Evolutionary conservation across 179 eudicot genomes (phyloP).

Genomic region (Beta corolliflora): DNA sequence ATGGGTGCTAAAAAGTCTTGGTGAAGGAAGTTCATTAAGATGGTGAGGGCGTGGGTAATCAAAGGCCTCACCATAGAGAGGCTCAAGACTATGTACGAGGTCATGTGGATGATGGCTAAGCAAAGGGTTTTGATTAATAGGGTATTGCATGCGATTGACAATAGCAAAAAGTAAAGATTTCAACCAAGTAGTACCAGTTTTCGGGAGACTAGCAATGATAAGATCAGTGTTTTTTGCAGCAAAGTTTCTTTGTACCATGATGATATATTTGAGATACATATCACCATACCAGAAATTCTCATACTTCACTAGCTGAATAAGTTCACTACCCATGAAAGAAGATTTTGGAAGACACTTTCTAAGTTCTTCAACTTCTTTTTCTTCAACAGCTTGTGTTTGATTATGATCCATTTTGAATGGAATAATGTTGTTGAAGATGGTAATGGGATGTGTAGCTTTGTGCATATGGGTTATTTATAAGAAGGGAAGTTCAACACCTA

Average conservation of each 20-base stretch:
- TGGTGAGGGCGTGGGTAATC: constrained; percentile 15
- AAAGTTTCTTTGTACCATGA: constrained; percentile 17
- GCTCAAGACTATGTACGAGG: constrained; percentile 12
- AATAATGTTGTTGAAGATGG: background rate
- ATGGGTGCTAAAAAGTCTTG: constrained; percentile 18
- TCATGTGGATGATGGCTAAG: constrained; percentile 22
- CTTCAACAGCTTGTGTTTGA: background rate
- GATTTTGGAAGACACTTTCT: background rate
- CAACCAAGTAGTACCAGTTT: constrained; percentile 29
- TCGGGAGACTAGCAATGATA: constrained; percentile 23
- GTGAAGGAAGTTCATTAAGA: constrained; percentile 7
- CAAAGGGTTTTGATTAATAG: constrained; percentile 7
- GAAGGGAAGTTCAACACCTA: too few species aligned
- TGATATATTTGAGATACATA: background rate
- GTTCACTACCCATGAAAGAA: background rate
- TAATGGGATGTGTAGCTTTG: background rate
- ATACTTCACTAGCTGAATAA: background rate
- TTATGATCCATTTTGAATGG: background rate
- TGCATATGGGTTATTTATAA: too few species aligned
- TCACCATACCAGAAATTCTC: background rate
- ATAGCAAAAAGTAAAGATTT: constrained; percentile 21
- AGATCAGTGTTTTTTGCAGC: constrained; percentile 17
- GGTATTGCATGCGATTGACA: constrained; percentile 10
- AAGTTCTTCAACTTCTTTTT: background rate
- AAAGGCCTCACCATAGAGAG: constrained; percentile 16